Percentiles rank a stretch among this genome's conserved stretches.
phyloP scores from a whole-genome alignment of 495 filamentous ascomycete species.

The Aspergillus ellipticus region DNA sequence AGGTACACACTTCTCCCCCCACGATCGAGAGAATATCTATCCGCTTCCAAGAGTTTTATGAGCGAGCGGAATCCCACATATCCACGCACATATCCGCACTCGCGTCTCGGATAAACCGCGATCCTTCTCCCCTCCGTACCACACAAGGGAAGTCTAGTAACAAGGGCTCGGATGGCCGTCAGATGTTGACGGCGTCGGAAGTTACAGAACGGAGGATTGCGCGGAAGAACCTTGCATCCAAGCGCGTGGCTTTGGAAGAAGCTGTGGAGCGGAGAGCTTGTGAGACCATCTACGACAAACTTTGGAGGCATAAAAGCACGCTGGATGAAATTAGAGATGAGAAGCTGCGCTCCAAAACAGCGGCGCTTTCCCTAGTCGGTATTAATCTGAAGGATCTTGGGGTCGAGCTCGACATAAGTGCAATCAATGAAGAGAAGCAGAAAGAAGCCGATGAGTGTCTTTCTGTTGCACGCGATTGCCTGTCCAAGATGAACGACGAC shows the following conservation, averaged over 20 bases:
- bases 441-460: slow-evolving; percentile 70
- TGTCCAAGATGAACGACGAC: slow-evolving; percentile 81
- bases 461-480: slow-evolving; percentile 64
- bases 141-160: slow-evolving; percentile 15
- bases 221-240: slow-evolving; percentile 70
- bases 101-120: slow-evolving; percentile 68
- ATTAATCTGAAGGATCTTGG: slow-evolving; percentile 86
- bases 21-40: slow-evolving; percentile 77
- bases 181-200: slow-evolving; percentile 90
- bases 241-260: slow-evolving; percentile 76
- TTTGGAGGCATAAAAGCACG: slow-evolving; percentile 88
- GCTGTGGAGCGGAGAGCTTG: slow-evolving; percentile 86
- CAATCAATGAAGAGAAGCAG: slow-evolving; percentile 56
- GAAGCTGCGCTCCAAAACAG: slow-evolving; percentile 90
- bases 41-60: slow-evolving; percentile 96
- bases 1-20: slow-evolving; percentile 78
- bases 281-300: slow-evolving; percentile 77
- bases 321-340: slow-evolving; percentile 95
- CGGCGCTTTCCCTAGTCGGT: slow-evolving; percentile 82
- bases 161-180: slow-evolving; percentile 54
- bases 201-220: slow-evolving; percentile 75
- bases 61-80: slow-evolving; percentile 75
- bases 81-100: slow-evolving; percentile 81
- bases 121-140: slow-evolving; percentile 51
- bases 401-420: slow-evolving; percentile 59